Percentiles rank a stretch among this genome's conserved stretches.
Evolutionary conservation across 306 rosid species (phyloP).

Genomic region (Cicer cuneatum): DNA sequence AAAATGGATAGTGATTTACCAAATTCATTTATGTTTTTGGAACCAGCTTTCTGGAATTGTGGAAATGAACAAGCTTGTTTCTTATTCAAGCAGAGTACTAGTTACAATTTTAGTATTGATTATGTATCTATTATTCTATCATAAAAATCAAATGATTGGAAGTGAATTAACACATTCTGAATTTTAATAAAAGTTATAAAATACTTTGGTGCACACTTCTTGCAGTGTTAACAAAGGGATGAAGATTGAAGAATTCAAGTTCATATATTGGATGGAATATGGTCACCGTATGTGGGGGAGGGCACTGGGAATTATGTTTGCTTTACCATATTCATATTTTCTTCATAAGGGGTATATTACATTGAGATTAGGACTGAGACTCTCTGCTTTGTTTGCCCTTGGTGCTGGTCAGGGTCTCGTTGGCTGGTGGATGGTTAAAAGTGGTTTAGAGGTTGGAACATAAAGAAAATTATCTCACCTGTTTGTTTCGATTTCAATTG

Average conservation of each 20-base stretch:
- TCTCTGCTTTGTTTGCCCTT: slow-evolving; percentile 71
- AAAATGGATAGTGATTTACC: slow-evolving; percentile 6
- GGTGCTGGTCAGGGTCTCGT: slow-evolving; percentile 92
- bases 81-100: neutral
- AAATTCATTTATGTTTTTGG: neutral
- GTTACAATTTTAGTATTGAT: neutral
- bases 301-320: slow-evolving; percentile 79
- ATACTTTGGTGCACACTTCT: slow-evolving; percentile 33
- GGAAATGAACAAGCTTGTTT: neutral
- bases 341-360: slow-evolving; percentile 87
- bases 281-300: slow-evolving; percentile 99
- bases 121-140: neutral
- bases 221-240: slow-evolving; percentile 62
- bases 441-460: slow-evolving; percentile 67
- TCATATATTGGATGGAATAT: slow-evolving; percentile 75
- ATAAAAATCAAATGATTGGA: slow-evolving; percentile 18
- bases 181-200: slow-evolving; percentile 24
- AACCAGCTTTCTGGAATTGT: neutral
- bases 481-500: slow-evolving; percentile 39
- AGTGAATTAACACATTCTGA: slow-evolving; percentile 23
- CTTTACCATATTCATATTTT: slow-evolving; percentile 91
- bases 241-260: slow-evolving; percentile 60
- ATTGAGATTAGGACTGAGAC: slow-evolving; percentile 73
- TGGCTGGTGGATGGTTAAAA: slow-evolving; percentile 99
- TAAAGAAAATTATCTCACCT: slow-evolving; percentile 21